Evolutionary conservation across 1,284 basidiomycete species (phyloP).

Genomic region (Heterobasidion parviporum): DNA sequence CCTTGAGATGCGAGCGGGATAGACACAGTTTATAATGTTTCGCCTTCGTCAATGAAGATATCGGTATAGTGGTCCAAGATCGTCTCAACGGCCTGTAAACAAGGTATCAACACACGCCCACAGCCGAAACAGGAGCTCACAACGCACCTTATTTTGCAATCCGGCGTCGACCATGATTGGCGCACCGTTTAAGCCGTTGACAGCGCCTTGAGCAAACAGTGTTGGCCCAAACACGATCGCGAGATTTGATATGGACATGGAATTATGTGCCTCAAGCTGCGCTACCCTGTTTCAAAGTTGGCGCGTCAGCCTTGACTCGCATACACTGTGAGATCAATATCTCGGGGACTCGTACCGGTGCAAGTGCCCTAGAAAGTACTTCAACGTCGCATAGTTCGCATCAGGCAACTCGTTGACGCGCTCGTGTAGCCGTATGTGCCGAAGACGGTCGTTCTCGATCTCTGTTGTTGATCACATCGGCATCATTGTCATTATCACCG

Average conservation of each 20-base stretch:
- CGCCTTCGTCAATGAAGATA: constrained; percentile 73
- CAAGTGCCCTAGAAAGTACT: constrained; percentile 92
- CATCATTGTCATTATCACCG: neutral
- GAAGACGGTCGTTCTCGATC: constrained; percentile 87
- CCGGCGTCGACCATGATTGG: constrained; percentile 45
- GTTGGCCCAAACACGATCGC: constrained; percentile 98
- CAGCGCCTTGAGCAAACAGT: constrained; percentile 57
- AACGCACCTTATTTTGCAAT: constrained; percentile 55
- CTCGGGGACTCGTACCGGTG: constrained; percentile 51
- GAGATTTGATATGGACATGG: constrained; percentile 92
- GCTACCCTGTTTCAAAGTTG: constrained; percentile 48
- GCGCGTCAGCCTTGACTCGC: neutral
- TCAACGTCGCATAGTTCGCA: constrained; percentile 95
- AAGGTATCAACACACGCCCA: too few species aligned
- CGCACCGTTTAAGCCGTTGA: constrained; percentile 23
- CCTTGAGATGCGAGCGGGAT: neutral
- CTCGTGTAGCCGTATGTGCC: constrained; percentile 94
- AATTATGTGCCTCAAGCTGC: constrained; percentile 71
- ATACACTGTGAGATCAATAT: neutral
- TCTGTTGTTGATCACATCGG: constrained; percentile 35
- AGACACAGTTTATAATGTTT: constrained; percentile 16
- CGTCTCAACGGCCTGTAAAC: constrained; percentile 70
- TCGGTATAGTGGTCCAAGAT: constrained; percentile 82
- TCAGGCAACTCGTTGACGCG: constrained; percentile 97
- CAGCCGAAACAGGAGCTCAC: neutral